A percentile compares a stretch with the other conserved stretches of the same genome.
Evolutionary conservation across 129 eudicot genomes (phyloP).

Genomic region (Lactuca saligna): DNA sequence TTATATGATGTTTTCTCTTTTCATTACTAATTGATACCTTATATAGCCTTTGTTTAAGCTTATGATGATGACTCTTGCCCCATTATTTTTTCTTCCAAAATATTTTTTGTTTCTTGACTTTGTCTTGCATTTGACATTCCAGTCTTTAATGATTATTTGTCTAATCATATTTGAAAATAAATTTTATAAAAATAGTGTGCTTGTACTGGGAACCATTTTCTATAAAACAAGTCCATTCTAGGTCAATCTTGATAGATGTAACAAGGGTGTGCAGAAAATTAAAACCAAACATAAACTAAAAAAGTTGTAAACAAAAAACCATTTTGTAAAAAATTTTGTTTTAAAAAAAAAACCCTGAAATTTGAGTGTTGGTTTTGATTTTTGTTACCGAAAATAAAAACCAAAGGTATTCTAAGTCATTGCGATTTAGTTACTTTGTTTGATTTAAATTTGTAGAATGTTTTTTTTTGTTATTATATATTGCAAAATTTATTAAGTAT

Average conservation of each 20-base stretch:
- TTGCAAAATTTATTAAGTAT: no score
- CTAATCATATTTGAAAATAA: no score
- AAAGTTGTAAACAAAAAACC: not conserved
- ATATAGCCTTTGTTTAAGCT: slow-evolving; percentile 23
- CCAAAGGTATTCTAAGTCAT: not conserved
- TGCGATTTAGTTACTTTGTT: not conserved
- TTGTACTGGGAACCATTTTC: not conserved
- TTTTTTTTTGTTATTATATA: not conserved
- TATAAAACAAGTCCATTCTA: not conserved
- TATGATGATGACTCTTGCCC: slow-evolving; percentile 12
- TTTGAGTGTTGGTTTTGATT: no score
- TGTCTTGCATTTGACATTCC: no score
- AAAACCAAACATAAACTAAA: not conserved
- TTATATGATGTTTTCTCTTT: not conserved
- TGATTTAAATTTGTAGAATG: not conserved
- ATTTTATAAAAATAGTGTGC: no score
- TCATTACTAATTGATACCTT: slow-evolving; percentile 21
- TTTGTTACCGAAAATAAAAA: not conserved
- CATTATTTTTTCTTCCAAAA: not conserved
- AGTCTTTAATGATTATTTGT: no score
- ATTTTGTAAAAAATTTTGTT: not conserved
- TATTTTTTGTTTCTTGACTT: no score
- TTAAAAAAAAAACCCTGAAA: not conserved
- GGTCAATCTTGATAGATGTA: not conserved
- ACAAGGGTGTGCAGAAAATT: not conserved